phyloP scores from a whole-genome alignment of 1,139 yeast species.

The Groenewaldozyma auringiensis region DNA sequence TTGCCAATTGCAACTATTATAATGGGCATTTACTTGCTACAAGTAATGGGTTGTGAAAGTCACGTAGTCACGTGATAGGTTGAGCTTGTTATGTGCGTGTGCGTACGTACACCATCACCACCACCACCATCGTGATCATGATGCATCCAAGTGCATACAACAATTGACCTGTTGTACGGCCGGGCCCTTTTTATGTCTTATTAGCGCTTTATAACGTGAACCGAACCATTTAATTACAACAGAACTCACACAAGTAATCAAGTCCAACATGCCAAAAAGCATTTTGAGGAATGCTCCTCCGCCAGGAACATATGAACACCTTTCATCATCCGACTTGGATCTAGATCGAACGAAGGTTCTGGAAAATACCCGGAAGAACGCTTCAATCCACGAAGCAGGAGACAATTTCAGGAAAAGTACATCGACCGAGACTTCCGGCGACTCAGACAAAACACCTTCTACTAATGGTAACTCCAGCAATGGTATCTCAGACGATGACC shows the following conservation, averaged over 20 bases:
- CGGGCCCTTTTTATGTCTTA: no score
- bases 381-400: slow-evolving; percentile 32
- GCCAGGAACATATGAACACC: slow-evolving; percentile 22
- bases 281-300: slow-evolving; percentile 34
- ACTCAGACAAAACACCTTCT: background rate
- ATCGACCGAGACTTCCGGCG: slow-evolving; percentile 4
- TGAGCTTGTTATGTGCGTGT: no score
- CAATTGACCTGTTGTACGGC: no score
- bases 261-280: slow-evolving; percentile 19
- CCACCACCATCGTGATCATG: no score
- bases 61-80: no score
- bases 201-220: no score
- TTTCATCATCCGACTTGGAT: slow-evolving; percentile 5
- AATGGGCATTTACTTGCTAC: no score
- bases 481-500: slow-evolving; percentile 1
- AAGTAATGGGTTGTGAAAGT: no score
- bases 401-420: slow-evolving; percentile 4
- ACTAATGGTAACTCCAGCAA: slow-evolving; percentile 3
- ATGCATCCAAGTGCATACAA: no score
- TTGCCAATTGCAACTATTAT: no score
- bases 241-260: background rate
- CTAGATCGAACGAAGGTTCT: slow-evolving; percentile 41
- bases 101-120: background rate
- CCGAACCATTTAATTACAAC: no score
- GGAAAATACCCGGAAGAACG: slow-evolving; percentile 41